Evolutionary conservation across 192 early-diverging fungal genomes (phyloP), one percentile per base, ranked within the genome.

Genomic region (Glomus cerebriforme): DNA sequence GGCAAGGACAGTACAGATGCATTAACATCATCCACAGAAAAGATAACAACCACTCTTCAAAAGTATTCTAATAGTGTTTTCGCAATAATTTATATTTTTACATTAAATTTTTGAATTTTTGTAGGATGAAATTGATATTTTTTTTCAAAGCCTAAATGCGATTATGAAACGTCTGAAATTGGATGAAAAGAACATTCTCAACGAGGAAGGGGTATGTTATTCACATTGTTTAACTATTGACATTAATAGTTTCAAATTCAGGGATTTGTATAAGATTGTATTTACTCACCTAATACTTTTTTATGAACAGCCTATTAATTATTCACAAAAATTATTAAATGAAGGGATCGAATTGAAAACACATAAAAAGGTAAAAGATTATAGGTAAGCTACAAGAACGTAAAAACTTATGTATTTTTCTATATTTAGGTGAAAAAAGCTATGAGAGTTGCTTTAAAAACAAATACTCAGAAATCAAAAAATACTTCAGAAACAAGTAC

Each of bases 351-450:
- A 64, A 26, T 26, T 64, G 7, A 0, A 5, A 29, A 64, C 62
- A 26, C n/a, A 13, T 32, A 64, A 64, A 64, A 64, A 64, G 62
- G 62, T 64, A 64, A 64, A 64, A 64, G 10, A 64, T 64, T 64
- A 64, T 64, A 64, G n/a, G n/a, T 64, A 64, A 64, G n/a, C 62
- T 64, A 64, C 62, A 64, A 12, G 62, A 26, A 64, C 31, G 62
- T 64, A 64, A 64, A 64, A 64, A 19, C 62, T 64, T 32, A 64
- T 64, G 62, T 64, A 26, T 32, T 29, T 64, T 64, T 64, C 62
- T 64, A 64, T 64, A 64, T 24, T 64, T 64, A 64, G 62, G 62
- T 19, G 31, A 64, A 64, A 64, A 64, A 64, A 32, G 31, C 62
- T 32, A 64, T 12, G 10, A 64, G 31, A 32, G 31, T 26, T 64